These are phyloP conservation scores for Albatrellus ellisii DNA, from an alignment of 768 basidiomycete species.

Conservation along the genomic window DNA sequence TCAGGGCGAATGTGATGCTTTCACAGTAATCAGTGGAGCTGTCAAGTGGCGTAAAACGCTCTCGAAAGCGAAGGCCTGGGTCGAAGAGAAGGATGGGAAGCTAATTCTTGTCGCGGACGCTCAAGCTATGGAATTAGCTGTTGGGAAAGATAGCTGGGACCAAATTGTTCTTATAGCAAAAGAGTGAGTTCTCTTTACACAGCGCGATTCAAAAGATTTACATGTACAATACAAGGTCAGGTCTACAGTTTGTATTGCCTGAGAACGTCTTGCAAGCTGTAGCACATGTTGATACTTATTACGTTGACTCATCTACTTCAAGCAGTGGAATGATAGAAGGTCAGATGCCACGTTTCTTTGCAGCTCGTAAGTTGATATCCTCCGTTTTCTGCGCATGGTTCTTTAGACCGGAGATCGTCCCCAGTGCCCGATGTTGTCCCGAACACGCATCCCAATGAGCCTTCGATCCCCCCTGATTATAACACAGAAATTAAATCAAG, in stretches of 20 bases:
- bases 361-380: neutral
- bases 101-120: constrained; percentile 41
- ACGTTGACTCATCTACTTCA: constrained; percentile 23
- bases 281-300: constrained; percentile 22
- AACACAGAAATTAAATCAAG: no score
- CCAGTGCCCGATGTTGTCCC: constrained; percentile 1
- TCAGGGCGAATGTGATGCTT: constrained; percentile 48
- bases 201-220: neutral
- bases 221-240: constrained; percentile 20
- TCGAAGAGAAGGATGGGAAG: constrained; percentile 10
- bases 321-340: constrained; percentile 8
- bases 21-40: constrained; percentile 37
- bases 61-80: constrained; percentile 37
- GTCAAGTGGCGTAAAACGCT: constrained; percentile 39
- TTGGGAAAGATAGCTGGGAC: constrained; percentile 44
- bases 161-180: constrained; percentile 37
- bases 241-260: constrained; percentile 29
- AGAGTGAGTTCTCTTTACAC: constrained; percentile 23
- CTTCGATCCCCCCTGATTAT: constrained; percentile 1
- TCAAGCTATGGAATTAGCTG: constrained; percentile 30
- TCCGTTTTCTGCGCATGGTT: neutral
- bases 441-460: constrained; percentile 2
- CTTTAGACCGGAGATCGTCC: neutral
- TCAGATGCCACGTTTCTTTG: neutral
- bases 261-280: constrained; percentile 42